Evolutionary conservation across 2,329 filamentous ascomycete genomes (phyloP).

Genomic region (Orbilia blumenaviensis): DNA sequence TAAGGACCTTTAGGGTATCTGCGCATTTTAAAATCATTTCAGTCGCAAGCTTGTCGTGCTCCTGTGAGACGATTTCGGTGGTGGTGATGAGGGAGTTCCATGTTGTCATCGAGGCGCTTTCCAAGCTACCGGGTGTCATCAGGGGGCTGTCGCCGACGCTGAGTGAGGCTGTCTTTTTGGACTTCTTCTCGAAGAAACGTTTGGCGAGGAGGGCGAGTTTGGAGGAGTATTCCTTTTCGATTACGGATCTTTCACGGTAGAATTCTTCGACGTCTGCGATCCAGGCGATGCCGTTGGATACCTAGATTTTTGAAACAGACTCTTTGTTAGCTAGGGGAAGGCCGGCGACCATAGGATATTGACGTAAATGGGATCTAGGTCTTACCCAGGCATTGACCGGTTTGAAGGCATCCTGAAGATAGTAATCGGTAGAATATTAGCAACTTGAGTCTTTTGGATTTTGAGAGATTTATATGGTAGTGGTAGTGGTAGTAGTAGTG

Average conservation of each 20-base stretch:
- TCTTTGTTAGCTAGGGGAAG: constrained; percentile 32
- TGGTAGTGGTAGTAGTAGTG: neutral
- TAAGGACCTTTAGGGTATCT: constrained; percentile 81
- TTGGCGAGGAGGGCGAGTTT: constrained; percentile 88
- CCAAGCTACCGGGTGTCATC: constrained; percentile 93
- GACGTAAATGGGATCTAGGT: too few species aligned
- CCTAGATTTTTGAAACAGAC: too few species aligned
- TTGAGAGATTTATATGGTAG: too few species aligned
- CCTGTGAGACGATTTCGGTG: constrained; percentile 83
- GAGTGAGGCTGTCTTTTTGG: constrained; percentile 82
- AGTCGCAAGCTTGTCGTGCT: constrained; percentile 85
- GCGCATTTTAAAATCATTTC: constrained; percentile 83
- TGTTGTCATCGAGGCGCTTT: constrained; percentile 94
- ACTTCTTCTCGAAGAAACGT: constrained; percentile 98
- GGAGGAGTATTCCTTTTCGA: constrained; percentile 95
- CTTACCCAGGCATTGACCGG: constrained; percentile 87
- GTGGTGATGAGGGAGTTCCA: constrained; percentile 95
- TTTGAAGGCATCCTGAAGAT: constrained; percentile 87
- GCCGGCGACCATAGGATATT: too few species aligned
- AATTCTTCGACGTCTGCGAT: constrained; percentile 96
- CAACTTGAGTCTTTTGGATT: too few species aligned
- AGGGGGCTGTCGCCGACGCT: constrained; percentile 93
- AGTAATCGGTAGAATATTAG: constrained; percentile 5
- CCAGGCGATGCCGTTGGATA: constrained; percentile 87
- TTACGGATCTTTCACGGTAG: constrained; percentile 90